Base-by-base conservation (phyloP, 192 early-diverging fungal species). In the Backusella macrospora region DNA sequence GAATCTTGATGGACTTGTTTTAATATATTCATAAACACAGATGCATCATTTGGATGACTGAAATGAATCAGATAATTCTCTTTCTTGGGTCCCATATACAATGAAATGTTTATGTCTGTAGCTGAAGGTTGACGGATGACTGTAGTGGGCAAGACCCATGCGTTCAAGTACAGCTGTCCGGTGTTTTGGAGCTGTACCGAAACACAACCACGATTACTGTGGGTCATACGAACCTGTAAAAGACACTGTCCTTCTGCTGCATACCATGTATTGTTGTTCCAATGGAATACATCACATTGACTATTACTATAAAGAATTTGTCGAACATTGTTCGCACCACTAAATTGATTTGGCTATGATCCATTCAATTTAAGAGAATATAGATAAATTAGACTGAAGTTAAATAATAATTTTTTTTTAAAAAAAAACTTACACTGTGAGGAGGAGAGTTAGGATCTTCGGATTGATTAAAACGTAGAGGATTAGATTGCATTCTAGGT, bases 101-200 rank as follows among this genome's bases (percentile, higher is more conserved):
- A 76, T n/a, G 83, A 81, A 44, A 88, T 72, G 46, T 75, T 83
- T 14, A 88, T 71, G 47, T 84, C 82, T 0, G 82, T 86, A 55
- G 81, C 67, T 6, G 83, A 81, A 5, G 84, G 79, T 12, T 76
- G 81, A 6, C 81, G 69, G 64, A 84, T 78, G 4, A 77, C 78
- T 0, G 81, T 88, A 18, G 76, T 80, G 10, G 82, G 75, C 13
- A 80, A 72, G n/a, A 88, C 82, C 87, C 87, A 88, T 37, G 87
- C 82, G 62, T 86, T 88, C 75, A 88, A 73, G 74, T 84, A 72
- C 76, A 86, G 76, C 49, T 84, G 79, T 10, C 79, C 78, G 7
- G 73, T 65, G 38, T 78, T 73, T 66, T 71, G 68, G 4, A 85
- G 70, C 38, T 80, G 59, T 8, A 86, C 79, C 21, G 81, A 79